Evolutionary conservation across 129 eudicot species (phyloP), one percentile per base, ranked within the genome.

Genomic region (Pittosporum tobira): DNA sequence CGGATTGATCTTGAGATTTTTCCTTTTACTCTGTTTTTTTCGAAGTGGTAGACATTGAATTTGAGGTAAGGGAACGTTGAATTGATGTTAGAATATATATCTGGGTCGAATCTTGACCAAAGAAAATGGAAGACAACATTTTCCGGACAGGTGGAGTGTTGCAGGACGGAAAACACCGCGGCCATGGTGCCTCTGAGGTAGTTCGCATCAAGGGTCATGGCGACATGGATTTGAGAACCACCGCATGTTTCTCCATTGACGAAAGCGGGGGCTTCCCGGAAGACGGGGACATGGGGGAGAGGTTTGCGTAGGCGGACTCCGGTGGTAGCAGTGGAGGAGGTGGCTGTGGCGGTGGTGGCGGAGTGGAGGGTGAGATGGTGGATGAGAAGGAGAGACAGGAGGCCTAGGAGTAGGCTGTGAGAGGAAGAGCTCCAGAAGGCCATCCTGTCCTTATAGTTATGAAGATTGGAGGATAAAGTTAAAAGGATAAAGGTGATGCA

Each of bases 321-420:
- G 46, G 73, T 71, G 46, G 63, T 37, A 29, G 58, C 67, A 53
- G 71, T 21, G 61, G 77, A 22, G 75, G 72, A 55, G 59, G 71
- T 27, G n/a, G 37, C 37, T 50, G 62, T 26, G 38, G 69, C 22
- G 7, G 74, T 28, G 26, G 64, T n/a, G 43, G 63, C 25, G 48
- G 40, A 31, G 26, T n/a, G n/a, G n/a, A n/a, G n/a, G n/a, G n/a
- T n/a, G n/a, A n/a, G n/a, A n/a, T n/a, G n/a, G n/a, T n/a, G n/a
- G n/a, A n/a, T n/a, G n/a, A 50, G 61, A 36, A 70, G 10, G 44
- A 79, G 75, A 66, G 93, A 76, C 83, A 83, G 86, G 86, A 76
- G 83, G 93, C 86, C 81, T 47, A 73, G 61, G 59, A 64, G 77
- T 47, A 60, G 76, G 46, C 63, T 57, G 48, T 59, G 70, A 66